Percentiles rank a stretch among this genome's conserved stretches.
These are phyloP conservation scores for Pisolithus thermaeus DNA, from an alignment of 1,284 basidiomycete genomes.

Conservation along the genomic window DNA sequence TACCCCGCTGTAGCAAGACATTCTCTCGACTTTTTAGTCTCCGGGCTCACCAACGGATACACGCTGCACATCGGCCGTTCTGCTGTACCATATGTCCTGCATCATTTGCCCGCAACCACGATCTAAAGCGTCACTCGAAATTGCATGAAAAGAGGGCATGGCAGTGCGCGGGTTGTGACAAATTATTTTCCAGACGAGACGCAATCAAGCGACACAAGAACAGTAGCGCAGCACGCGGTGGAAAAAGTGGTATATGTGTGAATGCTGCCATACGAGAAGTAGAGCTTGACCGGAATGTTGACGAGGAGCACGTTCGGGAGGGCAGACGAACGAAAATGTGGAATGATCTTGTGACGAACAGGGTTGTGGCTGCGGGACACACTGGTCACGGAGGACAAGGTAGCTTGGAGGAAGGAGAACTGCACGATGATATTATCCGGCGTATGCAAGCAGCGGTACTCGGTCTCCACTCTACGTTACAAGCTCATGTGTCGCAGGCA, in stretches of 20 bases:
- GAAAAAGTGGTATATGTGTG: constrained; percentile 45
- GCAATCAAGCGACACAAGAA: constrained; percentile 72
- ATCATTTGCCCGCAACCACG: constrained; percentile 69
- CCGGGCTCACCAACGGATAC: constrained; percentile 60
- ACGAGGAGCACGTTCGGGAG: constrained; percentile 44
- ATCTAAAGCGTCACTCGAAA: constrained; percentile 65
- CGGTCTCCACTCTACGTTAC: constrained; percentile 52
- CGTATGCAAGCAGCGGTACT: constrained; percentile 50
- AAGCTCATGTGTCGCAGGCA: constrained; percentile 50
- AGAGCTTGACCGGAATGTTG: constrained; percentile 47
- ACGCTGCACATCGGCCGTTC: constrained; percentile 58
- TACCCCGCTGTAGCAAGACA: constrained; percentile 53
- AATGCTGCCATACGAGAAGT: constrained; percentile 55
- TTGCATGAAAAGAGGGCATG: constrained; percentile 64
- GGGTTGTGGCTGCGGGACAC: constrained; percentile 20
- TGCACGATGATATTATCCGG: constrained; percentile 44
- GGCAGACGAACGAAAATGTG: constrained; percentile 56
- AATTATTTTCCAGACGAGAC: constrained; percentile 67
- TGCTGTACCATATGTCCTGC: constrained; percentile 60
- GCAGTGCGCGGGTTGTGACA: constrained; percentile 64
- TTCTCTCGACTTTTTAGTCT: constrained; percentile 63
- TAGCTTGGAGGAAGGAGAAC: constrained; percentile 58
- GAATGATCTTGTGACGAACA: constrained; percentile 47
- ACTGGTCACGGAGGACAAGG: constrained; percentile 25
- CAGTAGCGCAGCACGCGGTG: constrained; percentile 41